A percentile compares a stretch with the other conserved stretches of the same genome.
These are phyloP conservation scores for Pyrrhoderma noxium DNA, from an alignment of 1,284 basidiomycete genomes.

Conservation along the genomic window DNA sequence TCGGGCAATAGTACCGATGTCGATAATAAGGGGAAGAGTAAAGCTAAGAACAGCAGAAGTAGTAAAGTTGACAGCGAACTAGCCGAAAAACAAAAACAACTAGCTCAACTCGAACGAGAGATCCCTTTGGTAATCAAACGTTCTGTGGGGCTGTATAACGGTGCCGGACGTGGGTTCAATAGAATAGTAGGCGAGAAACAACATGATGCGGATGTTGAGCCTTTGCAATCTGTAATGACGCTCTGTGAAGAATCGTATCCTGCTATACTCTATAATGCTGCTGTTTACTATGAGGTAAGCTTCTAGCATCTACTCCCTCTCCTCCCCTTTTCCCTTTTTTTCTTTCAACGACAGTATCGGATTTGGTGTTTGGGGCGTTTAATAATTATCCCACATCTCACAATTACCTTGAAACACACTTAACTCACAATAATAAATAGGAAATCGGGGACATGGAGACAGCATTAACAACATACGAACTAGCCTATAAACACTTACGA, in stretches of 20 bases:
- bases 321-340: no score
- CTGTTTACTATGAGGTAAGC: conserved; percentile 38
- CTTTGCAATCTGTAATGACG: background rate
- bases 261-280: conserved; percentile 57
- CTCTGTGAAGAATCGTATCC: conserved; percentile 53
- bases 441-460: conserved; percentile 2
- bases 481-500: background rate
- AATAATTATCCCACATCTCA: no score
- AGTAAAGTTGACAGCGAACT: no score
- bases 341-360: no score
- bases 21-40: no score
- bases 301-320: background rate
- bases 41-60: no score
- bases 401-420: no score
- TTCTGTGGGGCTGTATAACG: conserved; percentile 42
- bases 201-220: conserved; percentile 1
- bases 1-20: background rate
- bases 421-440: background rate
- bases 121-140: conserved; percentile 35
- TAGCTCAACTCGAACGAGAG: conserved; percentile 45
- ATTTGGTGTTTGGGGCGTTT: no score
- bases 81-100: background rate
- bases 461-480: conserved; percentile 1
- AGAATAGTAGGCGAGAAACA: conserved; percentile 18
- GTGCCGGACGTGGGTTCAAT: conserved; percentile 43